Evolutionary conservation across 768 basidiomycete species (phyloP).

Genomic region (Cyclocybe cylindracea): DNA sequence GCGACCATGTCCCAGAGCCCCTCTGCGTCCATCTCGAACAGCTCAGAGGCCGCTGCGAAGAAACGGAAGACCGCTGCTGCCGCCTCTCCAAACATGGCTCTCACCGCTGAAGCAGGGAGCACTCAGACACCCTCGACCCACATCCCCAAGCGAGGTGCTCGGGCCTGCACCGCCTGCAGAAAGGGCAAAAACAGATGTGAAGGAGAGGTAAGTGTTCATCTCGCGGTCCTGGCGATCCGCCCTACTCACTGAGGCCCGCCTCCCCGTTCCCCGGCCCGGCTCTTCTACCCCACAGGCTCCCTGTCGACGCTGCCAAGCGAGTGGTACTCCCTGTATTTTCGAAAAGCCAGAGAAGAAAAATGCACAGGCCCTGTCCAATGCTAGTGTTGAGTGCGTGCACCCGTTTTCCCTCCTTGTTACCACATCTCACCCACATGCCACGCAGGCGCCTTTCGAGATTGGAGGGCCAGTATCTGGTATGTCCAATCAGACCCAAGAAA

Average conservation of each 20-base stretch:
- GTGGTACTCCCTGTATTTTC: conserved; percentile 79
- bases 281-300: conserved; percentile 63
- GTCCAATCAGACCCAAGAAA: conserved; percentile 11
- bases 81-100: conserved; percentile 34
- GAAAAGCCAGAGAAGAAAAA: conserved; percentile 93
- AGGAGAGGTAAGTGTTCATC: conserved; percentile 64
- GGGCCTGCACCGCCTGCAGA: conserved; percentile 86
- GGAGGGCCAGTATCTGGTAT: conserved; percentile 83
- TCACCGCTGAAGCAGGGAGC: conserved; percentile 32
- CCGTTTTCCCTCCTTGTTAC: conserved; percentile 6
- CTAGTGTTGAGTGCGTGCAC: conserved; percentile 70
- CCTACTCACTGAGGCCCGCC: conserved; percentile 64
- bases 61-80: conserved; percentile 51
- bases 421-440: conserved; percentile 22
- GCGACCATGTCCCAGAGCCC: conserved; percentile 67
- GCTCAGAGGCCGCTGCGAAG: conserved; percentile 56
- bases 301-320: conserved; percentile 86
- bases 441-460: conserved; percentile 77
- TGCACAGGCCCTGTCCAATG: conserved; percentile 54
- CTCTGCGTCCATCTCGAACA: conserved; percentile 55
- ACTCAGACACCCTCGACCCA: conserved; percentile 45
- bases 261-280: conserved; percentile 74
- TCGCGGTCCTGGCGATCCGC: conserved; percentile 43
- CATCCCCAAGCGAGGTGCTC: conserved; percentile 87
- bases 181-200: conserved; percentile 94